phyloP scores from a whole-genome alignment of 176 grass and related monocot species.

The Oryza brachyantha region DNA sequence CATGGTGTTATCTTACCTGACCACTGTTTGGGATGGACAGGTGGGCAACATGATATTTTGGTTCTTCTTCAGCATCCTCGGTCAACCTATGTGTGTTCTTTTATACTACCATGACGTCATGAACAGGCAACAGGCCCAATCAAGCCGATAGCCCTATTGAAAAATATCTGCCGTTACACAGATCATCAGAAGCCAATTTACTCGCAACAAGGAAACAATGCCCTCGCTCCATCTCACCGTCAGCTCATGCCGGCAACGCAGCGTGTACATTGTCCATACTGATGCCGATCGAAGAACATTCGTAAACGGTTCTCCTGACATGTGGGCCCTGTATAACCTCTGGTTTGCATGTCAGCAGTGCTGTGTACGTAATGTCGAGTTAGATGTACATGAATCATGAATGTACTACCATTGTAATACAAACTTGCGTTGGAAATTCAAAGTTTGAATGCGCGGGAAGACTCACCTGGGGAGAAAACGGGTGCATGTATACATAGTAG shows the following conservation, averaged over 20 bases:
- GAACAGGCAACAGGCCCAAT: slow-evolving; percentile 72
- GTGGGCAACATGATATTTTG: slow-evolving; percentile 99
- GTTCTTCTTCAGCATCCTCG: slow-evolving; percentile 99
- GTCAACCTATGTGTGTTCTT: slow-evolving; percentile 94
- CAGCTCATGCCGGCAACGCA: not conserved
- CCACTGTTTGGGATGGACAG: slow-evolving; percentile 33
- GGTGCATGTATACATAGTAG: not conserved
- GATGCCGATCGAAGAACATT: not conserved
- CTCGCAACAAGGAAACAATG: not conserved
- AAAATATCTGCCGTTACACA: not conserved
- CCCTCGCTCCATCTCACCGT: not conserved
- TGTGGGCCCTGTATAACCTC: not conserved
- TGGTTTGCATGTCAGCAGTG: not conserved
- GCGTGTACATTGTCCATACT: slow-evolving; percentile 15
- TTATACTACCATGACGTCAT: slow-evolving; percentile 97
- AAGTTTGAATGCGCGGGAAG: slow-evolving; percentile 5
- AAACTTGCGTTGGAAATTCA: not conserved
- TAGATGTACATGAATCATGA: slow-evolving; percentile 14
- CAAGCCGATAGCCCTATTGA: slow-evolving; percentile 35
- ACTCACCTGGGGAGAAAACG: not conserved
- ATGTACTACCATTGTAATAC: not conserved
- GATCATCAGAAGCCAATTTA: slow-evolving; percentile 5
- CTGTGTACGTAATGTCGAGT: slow-evolving; percentile 8
- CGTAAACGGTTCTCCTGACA: not conserved
- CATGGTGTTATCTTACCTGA: not conserved